Evolutionary conservation across 169 alveolate species (phyloP), one percentile per base, ranked within the genome.

Genomic region (Babesia bovis): DNA sequence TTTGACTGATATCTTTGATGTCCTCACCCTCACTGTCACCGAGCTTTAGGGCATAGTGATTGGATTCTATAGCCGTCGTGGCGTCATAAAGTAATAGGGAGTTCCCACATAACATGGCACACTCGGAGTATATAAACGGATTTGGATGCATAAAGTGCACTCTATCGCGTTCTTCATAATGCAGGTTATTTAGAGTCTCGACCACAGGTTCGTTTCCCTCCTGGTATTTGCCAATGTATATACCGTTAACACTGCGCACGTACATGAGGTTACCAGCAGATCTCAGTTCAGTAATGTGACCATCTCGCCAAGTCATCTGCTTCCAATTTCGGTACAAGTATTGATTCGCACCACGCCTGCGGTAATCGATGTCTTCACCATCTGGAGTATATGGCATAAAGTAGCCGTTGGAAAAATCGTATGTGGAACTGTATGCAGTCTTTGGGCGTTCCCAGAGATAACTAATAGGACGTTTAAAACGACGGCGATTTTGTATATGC

Each of bases 201-300:
- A 81, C 28, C 21, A 10, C 17, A 63, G 71, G 66, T 21, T 28
- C 73, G 26, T 55, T 67, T 9, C 42, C 30, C 13, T 49, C 55
- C n/a, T 25, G 13, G 17, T 45, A 53, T 2, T 49, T 26, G 45
- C 78, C 83, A 13, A 89, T 53, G 19, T 66, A 76, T 15, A 88
- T 30, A 4, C 93, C 93, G 5, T 70, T 28, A 36, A 61, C 72
- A 66, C 82, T 89, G 40, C 93, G 60, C 3, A 91, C 84, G 59
- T 89, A 89, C 0, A 89, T 45, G 15, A 85, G 63, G 33, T 76
- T 85, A 5, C 50, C 77, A 52, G 81, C 90, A 3, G 74, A 10
- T 67, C 61, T 89, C 15, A 89, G 57, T 61, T 89, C 93, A 32
- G 82, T 75, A 12, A 89, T 89, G 44, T 74, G 77, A 23, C 74